Evolutionary conservation across 257 asterid species (phyloP).

Genomic region (Solanum habrochaites): DNA sequence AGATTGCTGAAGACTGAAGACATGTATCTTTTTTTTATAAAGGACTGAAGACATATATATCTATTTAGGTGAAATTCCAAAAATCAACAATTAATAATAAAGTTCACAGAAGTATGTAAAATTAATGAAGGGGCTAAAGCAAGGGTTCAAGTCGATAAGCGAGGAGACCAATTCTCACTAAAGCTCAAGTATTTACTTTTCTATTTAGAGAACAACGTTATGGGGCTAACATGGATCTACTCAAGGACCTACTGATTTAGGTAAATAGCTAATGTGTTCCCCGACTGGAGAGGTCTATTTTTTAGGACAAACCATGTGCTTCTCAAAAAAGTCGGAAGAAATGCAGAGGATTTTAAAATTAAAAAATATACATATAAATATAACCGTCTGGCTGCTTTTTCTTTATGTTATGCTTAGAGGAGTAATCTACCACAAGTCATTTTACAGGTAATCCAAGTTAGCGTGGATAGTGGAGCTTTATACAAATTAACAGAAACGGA

Average conservation of each 20-base stretch:
- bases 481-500: neutral
- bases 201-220: neutral
- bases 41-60: neutral
- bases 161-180: neutral
- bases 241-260: neutral
- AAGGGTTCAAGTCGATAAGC: neutral
- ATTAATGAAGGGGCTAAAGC: neutral
- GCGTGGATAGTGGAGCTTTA: neutral
- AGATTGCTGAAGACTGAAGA: neutral
- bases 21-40: too few species aligned
- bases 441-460: neutral
- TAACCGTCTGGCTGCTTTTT: neutral
- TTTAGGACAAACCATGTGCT: neutral
- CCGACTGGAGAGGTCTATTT: neutral
- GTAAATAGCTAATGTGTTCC: neutral
- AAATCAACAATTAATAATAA: neutral
- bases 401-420: neutral
- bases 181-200: neutral
- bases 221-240: neutral
- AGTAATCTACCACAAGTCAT: neutral
- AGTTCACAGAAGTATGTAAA: neutral
- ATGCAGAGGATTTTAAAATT: neutral
- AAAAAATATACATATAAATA: neutral
- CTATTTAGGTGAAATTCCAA: neutral
- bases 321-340: neutral